Evolutionary conservation across 352 stramenopile genomes (phyloP).

Genomic region (Pythium aphanidermatum): DNA sequence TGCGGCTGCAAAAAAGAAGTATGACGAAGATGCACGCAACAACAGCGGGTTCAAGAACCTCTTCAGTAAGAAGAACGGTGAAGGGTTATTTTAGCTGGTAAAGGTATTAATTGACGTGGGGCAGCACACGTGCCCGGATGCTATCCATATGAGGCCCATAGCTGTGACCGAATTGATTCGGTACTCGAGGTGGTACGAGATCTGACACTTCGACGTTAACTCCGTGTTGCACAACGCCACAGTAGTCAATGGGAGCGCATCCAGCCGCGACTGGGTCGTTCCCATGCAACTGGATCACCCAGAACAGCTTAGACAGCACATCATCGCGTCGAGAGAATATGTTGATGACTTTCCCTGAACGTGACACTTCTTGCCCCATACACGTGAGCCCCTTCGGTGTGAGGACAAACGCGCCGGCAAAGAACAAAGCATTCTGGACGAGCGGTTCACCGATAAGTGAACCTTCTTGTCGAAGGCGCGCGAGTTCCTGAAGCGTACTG

Average conservation of each 20-base stretch:
- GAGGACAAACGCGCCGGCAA: slow-evolving; percentile 64
- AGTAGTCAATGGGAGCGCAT: slow-evolving; percentile 32
- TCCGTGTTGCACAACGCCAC: slow-evolving; percentile 7
- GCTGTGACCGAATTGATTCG: slow-evolving; percentile 77
- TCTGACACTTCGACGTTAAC: slow-evolving; percentile 70
- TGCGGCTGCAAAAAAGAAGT: slow-evolving; percentile 41
- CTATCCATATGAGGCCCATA: slow-evolving; percentile 66
- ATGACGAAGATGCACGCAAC: slow-evolving; percentile 48
- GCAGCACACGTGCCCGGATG: slow-evolving; percentile 42
- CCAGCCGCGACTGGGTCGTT: slow-evolving; percentile 37
- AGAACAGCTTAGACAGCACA: slow-evolving; percentile 74
- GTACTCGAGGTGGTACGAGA: slow-evolving; percentile 42
- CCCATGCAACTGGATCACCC: slow-evolving; percentile 48
- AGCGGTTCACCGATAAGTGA: slow-evolving; percentile 9
- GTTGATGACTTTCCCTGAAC: slow-evolving; percentile 58
- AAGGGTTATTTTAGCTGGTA: slow-evolving; percentile 4
- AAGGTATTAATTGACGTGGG: slow-evolving; percentile 25
- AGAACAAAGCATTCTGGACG: slow-evolving; percentile 55
- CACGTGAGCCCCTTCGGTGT: slow-evolving; percentile 26
- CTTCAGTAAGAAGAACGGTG: slow-evolving; percentile 51
- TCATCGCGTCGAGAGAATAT: slow-evolving; percentile 71
- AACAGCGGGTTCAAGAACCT: slow-evolving; percentile 64
- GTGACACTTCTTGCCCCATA: slow-evolving; percentile 31
- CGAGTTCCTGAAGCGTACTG: slow-evolving; percentile 63
- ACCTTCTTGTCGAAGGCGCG: slow-evolving; percentile 25